A percentile compares a stretch with the other conserved stretches of the same genome.
These are phyloP conservation scores for Clonostachys chloroleuca DNA, from an alignment of 2,329 filamentous ascomycete species.

Conservation along the genomic window DNA sequence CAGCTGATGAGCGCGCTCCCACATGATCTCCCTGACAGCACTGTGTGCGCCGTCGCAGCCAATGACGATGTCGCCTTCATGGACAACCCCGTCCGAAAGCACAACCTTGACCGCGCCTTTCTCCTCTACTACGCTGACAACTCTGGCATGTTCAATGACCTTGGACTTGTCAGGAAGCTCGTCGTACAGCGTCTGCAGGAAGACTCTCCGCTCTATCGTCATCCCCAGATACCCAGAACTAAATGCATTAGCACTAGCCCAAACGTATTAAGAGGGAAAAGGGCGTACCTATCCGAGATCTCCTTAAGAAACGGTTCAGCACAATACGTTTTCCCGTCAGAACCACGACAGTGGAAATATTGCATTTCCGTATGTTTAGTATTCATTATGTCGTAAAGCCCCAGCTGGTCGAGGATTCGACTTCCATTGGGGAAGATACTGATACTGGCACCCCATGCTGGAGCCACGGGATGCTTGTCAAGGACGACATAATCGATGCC, in stretches of 20 bases:
- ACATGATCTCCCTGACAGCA: slow-evolving; percentile 20
- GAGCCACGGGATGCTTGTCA: not conserved
- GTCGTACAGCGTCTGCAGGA: slow-evolving; percentile 25
- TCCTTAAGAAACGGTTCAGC: no score
- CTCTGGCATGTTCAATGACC: slow-evolving; percentile 2
- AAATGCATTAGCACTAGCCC: no score
- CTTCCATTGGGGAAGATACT: slow-evolving; percentile 34
- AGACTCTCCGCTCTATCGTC: slow-evolving; percentile 25
- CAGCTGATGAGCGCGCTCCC: slow-evolving; percentile 6
- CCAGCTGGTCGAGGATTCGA: slow-evolving; percentile 43
- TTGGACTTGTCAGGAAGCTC: slow-evolving; percentile 19
- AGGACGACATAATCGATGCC: not conserved
- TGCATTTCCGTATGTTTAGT: no score
- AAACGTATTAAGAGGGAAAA: no score
- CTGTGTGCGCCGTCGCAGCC: slow-evolving; percentile 34
- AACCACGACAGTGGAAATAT: no score
- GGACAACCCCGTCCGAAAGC: slow-evolving; percentile 15
- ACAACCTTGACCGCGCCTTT: not conserved
- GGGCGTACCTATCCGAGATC: no score
- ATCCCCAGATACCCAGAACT: slow-evolving; percentile 18
- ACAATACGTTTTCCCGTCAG: no score
- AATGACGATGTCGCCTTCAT: slow-evolving; percentile 19
- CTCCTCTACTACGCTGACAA: slow-evolving; percentile 1
- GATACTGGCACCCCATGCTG: slow-evolving; percentile 23
- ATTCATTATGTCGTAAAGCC: not conserved